Evolutionary conservation across 2,329 filamentous ascomycete species (phyloP), one percentile per base, ranked within the genome.

Genomic region (Penicillium oxalicum): DNA sequence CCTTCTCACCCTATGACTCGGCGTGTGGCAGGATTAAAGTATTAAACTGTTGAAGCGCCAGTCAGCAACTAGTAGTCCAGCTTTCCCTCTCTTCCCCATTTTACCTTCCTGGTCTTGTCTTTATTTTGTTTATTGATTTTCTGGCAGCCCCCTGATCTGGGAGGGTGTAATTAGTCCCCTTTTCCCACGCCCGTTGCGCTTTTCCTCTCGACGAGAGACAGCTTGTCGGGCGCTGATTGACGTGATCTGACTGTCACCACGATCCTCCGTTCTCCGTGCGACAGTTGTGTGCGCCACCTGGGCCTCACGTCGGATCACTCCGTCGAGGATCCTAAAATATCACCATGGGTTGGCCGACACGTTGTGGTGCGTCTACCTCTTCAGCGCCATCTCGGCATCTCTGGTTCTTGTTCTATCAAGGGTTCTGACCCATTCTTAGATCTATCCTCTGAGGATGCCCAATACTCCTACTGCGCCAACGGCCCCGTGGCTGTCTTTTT

Each of bases 271-370:
- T 34, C 35, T 39, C 35, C 28, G 43, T 25, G 34, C 13, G 34
- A 18, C 18, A 18, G 18, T 18, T 18, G 18, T 18, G 18, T 18
- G 18, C 18, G 18, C 18, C 18, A 18, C 18, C 2, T 18, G 18
- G 18, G 18, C 2, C 18, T 18, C 18, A 18, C 18, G 18, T 18
- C 18, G 18, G 18, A 18, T 18, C 18, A 18, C 18, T 18, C 34
- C 13, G 34, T 35, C 34, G 18, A 35, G 6, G 13, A 2, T 38
- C 36, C 13, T 27, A 27, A 24, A 6, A 36, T 36, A 24, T 46
- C 38, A 29, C 40, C 38, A 46, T 46, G 44, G 44, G 44, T 37
- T 46, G 44, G 44, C 44, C 29, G 34, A 46, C 26, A 34, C 44
- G 40, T 37, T 46, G 44, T 29, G 28, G 44, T 46, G 40, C 11